Conservation (phyloP, 139 green algal genomes). For the Volvox africanus region DNA sequence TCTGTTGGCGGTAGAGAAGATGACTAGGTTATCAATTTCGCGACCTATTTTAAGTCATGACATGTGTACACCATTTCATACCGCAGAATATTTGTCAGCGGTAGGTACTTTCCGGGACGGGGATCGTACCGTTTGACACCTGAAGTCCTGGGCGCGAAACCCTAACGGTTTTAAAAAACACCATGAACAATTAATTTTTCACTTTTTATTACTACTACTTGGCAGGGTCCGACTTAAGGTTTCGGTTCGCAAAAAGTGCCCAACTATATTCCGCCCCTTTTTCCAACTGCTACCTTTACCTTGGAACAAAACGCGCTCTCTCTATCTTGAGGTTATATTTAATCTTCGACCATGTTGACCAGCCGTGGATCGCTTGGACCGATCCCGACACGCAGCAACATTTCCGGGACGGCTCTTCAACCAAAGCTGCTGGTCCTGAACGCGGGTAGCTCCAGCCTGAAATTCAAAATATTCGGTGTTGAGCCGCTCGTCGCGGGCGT, state of each 20-base stretch:
- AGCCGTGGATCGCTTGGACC: background rate
- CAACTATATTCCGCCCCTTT: background rate
- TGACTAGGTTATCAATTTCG: too few species aligned
- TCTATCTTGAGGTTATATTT: background rate
- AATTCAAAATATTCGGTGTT: conserved; percentile 80
- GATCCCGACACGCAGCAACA: conserved; percentile 5
- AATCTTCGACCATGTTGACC: background rate
- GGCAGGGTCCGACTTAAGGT: background rate
- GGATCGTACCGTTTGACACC: too few species aligned
- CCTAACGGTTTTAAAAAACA: background rate
- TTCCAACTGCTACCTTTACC: background rate
- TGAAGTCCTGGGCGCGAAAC: background rate
- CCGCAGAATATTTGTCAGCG: too few species aligned
- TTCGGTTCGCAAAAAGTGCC: background rate
- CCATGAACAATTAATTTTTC: background rate
- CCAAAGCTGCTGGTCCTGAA: conserved; percentile 80
- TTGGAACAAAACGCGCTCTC: background rate
- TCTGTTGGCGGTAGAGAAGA: too few species aligned
- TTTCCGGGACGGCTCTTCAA: background rate
- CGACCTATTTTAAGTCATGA: too few species aligned
- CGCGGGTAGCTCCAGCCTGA: conserved; percentile 71
- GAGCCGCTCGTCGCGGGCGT: conserved; percentile 52
- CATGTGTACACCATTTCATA: too few species aligned
- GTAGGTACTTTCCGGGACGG: too few species aligned
- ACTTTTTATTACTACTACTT: background rate